Evolutionary conservation across 495 filamentous ascomycete species (phyloP), one percentile per base, ranked within the genome.

Genomic region (Hyaloscypha variabilis): DNA sequence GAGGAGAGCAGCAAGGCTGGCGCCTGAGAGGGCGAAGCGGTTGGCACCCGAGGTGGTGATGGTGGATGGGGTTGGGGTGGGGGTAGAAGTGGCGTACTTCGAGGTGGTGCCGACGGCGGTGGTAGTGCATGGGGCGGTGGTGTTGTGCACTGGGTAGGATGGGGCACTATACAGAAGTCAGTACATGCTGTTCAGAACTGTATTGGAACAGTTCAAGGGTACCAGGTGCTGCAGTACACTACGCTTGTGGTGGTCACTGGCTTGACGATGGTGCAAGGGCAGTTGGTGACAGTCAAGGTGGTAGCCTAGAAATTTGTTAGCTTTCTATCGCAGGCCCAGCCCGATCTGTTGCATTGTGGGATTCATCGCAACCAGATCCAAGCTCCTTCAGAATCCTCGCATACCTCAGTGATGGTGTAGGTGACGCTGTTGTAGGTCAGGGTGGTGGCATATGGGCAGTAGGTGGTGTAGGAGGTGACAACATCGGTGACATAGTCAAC

Each of bases 401-500:
- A 63, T 77, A 80, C 88, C 80, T 87, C 84, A 73, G 90, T 90
- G 78, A 94, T 85, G 75, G 86, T 91, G 88, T 92, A 91, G 81
- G 91, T 95, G 64, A 82, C 76, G 77, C 79, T 79, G 76, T 83
- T 85, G 82, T 88, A 81, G 74, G 84, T 85, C 78, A 96, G 77
- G 68, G 80, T 73, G 73, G 93, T 96, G 71, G 92, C 76, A 72
- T 78, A 81, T 17, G 92, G 90, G 90, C 93, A 96, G 88, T 83
- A 93, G 75, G 93, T 96, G 82, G 88, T 91, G 84, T 88, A 90
- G 53, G 85, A 80, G 59, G 90, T 92, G 72, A 94, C 86, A 58
- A 90, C 81, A 82, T 94, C 89, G 67, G 91, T 96, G 79, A 85
- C 85, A 79, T 85, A 87, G 73, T 68, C 69, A 31, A 74, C 66